These are phyloP conservation scores for Trichoderma atroviride DNA, from an alignment of 2,329 filamentous ascomycete genomes.

Conservation along the genomic window DNA sequence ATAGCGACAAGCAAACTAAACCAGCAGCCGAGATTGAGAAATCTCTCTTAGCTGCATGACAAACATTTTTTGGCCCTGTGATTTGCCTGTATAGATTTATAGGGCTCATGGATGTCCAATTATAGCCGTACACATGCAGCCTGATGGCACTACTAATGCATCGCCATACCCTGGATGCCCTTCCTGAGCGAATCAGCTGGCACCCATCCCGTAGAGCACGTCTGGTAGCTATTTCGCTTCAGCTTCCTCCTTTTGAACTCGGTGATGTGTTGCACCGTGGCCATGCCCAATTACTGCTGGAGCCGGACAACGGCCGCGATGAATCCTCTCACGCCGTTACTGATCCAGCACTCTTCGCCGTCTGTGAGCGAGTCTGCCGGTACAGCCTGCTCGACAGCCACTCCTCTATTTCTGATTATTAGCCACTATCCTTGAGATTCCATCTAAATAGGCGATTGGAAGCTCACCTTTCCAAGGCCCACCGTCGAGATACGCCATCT, in stretches of 20 bases:
- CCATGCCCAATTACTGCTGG: not conserved
- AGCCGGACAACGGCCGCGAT: conserved; percentile 51
- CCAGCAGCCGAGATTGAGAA: not conserved
- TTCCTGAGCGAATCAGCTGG: not conserved
- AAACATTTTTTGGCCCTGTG: not conserved
- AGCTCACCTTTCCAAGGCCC: conserved; percentile 70
- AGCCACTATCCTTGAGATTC: conserved; percentile 18
- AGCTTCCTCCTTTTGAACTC: not conserved
- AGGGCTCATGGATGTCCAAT: not conserved
- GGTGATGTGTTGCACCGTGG: not conserved
- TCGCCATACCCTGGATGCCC: not conserved
- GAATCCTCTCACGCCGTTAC: conserved; percentile 85
- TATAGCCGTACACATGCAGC: not conserved
- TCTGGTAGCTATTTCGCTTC: not conserved
- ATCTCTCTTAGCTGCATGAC: not conserved
- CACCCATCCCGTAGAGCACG: not conserved
- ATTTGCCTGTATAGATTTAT: not conserved
- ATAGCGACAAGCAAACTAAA: not conserved
- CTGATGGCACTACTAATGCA: not conserved
- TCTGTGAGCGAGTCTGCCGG: conserved; percentile 61
- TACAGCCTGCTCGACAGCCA: conserved; percentile 69
- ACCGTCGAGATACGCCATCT: conserved; percentile 78
- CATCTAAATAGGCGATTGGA: not conserved
- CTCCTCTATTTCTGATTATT: conserved; percentile 41
- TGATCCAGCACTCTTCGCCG: conserved; percentile 83